Evolutionary conservation across 192 early-diverging fungal genomes (phyloP).

Genomic region (Piromyces sp.): DNA sequence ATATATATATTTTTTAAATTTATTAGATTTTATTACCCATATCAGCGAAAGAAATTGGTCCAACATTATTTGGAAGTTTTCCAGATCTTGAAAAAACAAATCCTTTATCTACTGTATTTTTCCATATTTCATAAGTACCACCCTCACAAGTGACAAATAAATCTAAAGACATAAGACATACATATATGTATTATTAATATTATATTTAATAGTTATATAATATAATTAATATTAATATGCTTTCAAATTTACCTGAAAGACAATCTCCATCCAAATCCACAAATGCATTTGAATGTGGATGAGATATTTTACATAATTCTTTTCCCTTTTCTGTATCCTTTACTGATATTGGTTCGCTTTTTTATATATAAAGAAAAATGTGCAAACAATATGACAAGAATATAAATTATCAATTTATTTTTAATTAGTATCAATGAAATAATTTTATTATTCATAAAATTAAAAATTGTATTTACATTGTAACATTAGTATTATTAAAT

Average conservation of each 20-base stretch:
- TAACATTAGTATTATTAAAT: neutral
- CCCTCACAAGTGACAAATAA: neutral
- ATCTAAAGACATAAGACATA: no score
- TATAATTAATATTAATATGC: no score
- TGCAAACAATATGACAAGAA: no score
- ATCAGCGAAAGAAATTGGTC: slow-evolving; percentile 75
- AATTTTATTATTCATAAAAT: no score
- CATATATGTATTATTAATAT: no score
- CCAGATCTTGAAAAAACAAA: slow-evolving; percentile 42
- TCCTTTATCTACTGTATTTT: slow-evolving; percentile 38
- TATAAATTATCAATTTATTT: no score
- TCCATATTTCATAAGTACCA: slow-evolving; percentile 41
- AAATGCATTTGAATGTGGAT: neutral
- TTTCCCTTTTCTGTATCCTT: neutral
- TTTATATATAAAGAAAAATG: no score
- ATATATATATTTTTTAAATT: no score
- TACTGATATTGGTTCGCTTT: neutral
- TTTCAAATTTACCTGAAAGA: neutral
- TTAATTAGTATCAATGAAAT: no score
- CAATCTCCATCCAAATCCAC: neutral
- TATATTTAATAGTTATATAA: no score
- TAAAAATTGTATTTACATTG: neutral
- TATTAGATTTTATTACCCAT: no score
- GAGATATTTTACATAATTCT: neutral
- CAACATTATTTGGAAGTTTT: slow-evolving; percentile 42